Evolutionary conservation across 2,329 filamentous ascomycete genomes (phyloP), one percentile per base, ranked within the genome.

Genomic region (Tolypocladium inflatum): DNA sequence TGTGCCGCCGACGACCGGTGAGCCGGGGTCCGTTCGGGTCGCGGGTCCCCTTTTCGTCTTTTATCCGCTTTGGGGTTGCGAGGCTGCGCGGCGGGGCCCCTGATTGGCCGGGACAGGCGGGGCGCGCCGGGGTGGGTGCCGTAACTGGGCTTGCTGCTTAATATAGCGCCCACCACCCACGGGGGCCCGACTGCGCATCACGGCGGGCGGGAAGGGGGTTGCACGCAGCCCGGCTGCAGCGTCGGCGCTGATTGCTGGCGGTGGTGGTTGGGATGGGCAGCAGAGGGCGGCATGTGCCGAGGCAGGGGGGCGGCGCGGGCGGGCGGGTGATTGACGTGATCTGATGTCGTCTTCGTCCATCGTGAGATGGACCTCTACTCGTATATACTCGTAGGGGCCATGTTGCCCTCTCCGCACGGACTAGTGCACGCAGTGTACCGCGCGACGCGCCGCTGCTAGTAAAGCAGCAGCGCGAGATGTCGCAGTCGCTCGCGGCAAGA

Each of bases 21-120:
- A 51, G 30, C 48, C 30, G 48, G 48, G 48, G 48, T 48, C 43
- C 21, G 21, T 26, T 48, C 26, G 48, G 48, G 48, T n/a, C 48
- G 48, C 11, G 41, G 17, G 26, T n/a, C 30, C 35, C 30, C 48
- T 51, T 35, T n/a, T 51, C 26, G 48, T 35, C 48, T 42, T 55
- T 55, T 43, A 35, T 55, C 53, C 53, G 53, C 53, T 55, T 55
- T 55, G 53, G 53, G 53, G 53, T 54, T 55, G 21, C 26, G 53
- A 55, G 53, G 38, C 53, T 33, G 38, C 6, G 5, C 26, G 53
- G 38, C 5, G 13, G 38, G 21, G 21, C 4, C 2, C 1, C 23
- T 55, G 23, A 41, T 55, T 55, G 53, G 52, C 9, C 23, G 26
- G 8, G 26, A 4, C 4, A 3, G 30, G 48, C 48, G 48, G 48